phyloP scores from a whole-genome alignment of 1,284 basidiomycete genomes.

The Tremellales sp. region DNA sequence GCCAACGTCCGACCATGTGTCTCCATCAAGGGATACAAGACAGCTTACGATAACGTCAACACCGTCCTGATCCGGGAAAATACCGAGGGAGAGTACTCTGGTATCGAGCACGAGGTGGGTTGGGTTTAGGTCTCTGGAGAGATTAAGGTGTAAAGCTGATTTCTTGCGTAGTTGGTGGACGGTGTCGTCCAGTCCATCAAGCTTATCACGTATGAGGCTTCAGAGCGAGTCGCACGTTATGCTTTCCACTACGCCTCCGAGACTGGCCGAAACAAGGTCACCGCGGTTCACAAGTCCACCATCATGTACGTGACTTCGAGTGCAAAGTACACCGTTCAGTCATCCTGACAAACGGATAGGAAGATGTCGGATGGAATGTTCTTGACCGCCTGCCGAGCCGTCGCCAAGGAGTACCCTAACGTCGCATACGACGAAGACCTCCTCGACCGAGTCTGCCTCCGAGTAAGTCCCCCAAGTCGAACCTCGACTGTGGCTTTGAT shows the following conservation, averaged over 20 bases:
- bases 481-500: too few species aligned
- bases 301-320: conserved; percentile 61
- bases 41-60: conserved; percentile 97
- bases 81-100: conserved; percentile 98
- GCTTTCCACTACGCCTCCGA: conserved; percentile 96
- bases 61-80: conserved; percentile 99
- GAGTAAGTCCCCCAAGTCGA: conserved; percentile 55
- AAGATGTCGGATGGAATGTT: conserved; percentile 99
- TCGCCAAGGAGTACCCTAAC: conserved; percentile 93
- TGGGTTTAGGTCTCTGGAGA: background rate
- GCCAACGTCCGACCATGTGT: conserved; percentile 97
- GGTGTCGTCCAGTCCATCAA: conserved; percentile 99
- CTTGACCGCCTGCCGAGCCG: conserved; percentile 92
- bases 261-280: conserved; percentile 84
- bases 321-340: background rate
- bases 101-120: conserved; percentile 25
- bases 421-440: conserved; percentile 95
- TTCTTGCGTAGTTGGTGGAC: conserved; percentile 62
- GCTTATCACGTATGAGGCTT: conserved; percentile 98
- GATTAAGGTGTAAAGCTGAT: background rate
- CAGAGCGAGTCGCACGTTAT: conserved; percentile 96
- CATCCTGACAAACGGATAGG: conserved; percentile 47
- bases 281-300: conserved; percentile 99
- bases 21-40: conserved; percentile 96
- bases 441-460: conserved; percentile 92